Conservation (phyloP, 2,329 filamentous ascomycete species). For the Fusarium sp. region DNA sequence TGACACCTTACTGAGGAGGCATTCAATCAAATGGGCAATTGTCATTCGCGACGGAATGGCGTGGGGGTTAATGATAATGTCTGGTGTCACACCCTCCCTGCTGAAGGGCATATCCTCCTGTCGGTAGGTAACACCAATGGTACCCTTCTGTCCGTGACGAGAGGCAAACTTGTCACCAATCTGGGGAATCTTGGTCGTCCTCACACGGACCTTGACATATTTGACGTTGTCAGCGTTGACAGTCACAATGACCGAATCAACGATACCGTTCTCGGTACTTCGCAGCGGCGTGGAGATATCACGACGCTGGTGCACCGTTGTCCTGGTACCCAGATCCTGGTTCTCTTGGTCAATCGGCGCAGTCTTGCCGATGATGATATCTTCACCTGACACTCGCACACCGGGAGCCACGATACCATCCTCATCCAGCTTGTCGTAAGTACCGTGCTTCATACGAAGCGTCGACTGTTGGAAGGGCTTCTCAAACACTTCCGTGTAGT, state of each 20-base stretch:
- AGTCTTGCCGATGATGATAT: conserved; percentile 99
- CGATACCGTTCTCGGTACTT: conserved; percentile 96
- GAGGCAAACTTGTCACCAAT: conserved; percentile 99
- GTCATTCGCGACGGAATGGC: conserved; percentile 99
- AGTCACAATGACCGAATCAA: conserved; percentile 92
- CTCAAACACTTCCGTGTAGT: conserved; percentile 93
- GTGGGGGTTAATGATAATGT: conserved; percentile 99
- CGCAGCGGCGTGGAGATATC: conserved; percentile 95
- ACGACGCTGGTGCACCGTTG: conserved; percentile 89
- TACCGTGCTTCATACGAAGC: conserved; percentile 91
- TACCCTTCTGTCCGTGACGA: conserved; percentile 98
- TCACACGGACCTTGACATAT: conserved; percentile 96
- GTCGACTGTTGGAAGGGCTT: conserved; percentile 92
- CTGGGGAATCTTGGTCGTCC: conserved; percentile 97
- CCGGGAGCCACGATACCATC: conserved; percentile 96
- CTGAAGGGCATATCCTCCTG: conserved; percentile 99
- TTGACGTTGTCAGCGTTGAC: conserved; percentile 94
- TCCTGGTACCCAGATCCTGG: conserved; percentile 93
- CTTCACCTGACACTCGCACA: conserved; percentile 94
- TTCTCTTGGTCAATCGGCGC: conserved; percentile 93
- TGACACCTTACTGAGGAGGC: conserved; percentile 94
- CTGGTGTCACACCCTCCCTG: conserved; percentile 88
- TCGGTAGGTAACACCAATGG: conserved; percentile 97
- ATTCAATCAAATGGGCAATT: conserved; percentile 99
- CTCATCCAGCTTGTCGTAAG: conserved; percentile 97